phyloP scores from a whole-genome alignment of 768 basidiomycete species.

The Macrolepiota albuminosa region DNA sequence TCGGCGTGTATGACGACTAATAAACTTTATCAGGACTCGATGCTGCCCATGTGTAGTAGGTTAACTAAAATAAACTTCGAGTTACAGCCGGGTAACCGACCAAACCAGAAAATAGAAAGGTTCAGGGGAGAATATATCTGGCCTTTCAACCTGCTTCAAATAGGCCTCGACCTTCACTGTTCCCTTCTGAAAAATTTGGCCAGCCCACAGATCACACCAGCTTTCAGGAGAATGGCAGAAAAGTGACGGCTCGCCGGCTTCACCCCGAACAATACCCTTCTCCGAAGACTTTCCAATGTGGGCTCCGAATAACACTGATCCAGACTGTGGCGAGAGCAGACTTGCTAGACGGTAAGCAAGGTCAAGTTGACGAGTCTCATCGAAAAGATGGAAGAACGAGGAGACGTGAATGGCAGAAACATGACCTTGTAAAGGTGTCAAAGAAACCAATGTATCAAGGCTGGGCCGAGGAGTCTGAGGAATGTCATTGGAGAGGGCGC shows the following conservation, averaged over 20 bases:
- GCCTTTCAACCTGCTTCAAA: conserved; percentile 16
- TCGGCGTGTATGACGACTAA: neutral
- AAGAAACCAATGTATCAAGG: conserved; percentile 29
- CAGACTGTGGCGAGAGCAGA: conserved; percentile 37
- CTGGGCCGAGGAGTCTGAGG: conserved; percentile 18
- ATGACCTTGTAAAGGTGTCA: conserved; percentile 42
- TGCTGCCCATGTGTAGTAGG: neutral
- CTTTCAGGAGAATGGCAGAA: conserved; percentile 33
- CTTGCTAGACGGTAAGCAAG: conserved; percentile 37
- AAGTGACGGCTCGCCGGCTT: conserved; percentile 11
- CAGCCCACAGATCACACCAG: conserved; percentile 33
- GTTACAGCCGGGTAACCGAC: conserved; percentile 20
- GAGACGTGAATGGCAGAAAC: conserved; percentile 46
- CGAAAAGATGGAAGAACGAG: conserved; percentile 52
- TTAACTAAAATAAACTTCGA: neutral
- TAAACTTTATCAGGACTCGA: neutral
- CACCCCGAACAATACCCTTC: conserved; percentile 22
- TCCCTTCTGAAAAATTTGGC: conserved; percentile 26
- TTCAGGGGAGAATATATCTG: conserved; percentile 1
- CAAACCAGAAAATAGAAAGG: conserved; percentile 16
- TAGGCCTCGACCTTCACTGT: conserved; percentile 24
- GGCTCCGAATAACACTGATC: conserved; percentile 42
- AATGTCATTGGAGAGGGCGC: conserved; percentile 15
- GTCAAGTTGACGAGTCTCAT: conserved; percentile 30
- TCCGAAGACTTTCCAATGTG: conserved; percentile 27